Evolutionary conservation across 176 grass and related monocot genomes (phyloP), one percentile per base, ranked within the genome.

Genomic region (Pontederia paniculata): DNA sequence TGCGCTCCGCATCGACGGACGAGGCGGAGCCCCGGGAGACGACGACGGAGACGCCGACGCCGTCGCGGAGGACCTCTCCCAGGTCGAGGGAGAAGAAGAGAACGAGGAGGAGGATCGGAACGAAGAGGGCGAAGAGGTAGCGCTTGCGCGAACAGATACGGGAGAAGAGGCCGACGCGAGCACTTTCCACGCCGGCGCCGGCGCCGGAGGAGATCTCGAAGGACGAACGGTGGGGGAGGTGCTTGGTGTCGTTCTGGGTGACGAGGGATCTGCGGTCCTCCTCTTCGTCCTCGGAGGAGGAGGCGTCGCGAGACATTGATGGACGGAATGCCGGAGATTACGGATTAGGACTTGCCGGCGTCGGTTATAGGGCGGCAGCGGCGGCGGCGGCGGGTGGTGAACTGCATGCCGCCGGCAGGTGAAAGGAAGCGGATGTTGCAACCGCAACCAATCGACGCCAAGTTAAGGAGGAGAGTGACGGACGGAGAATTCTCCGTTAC

Each of bases 251-350:
- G 68, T 81, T 89, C 66, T 90, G 77, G 10, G 64, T 68, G 9
- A 98, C 84, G 20, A 98, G 83, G 13, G 71, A 90, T 48, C 76
- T 76, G 71, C 74, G 86, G 52, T 97, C 79, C 70, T 97, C 86
- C 52, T 90, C 83, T 23, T 90, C 93, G 69, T 90, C 86, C 0
- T 47, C 20, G 18, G 43, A 45, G 60, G 14, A 4, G 77, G 86
- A 81, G 71, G 70, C 28, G 1, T 6, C 28, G 5, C 28, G 28
- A 37, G 3, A 37, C 28, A 37, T 37, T 37, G n/a, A 37, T 37
- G 28, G 5, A 37, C 28, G 28, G 28, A 37, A 37, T 37, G 28
- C 28, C n/a, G n/a, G n/a, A n/a, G n/a, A n/a, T n/a, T n/a, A n/a
- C n/a, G n/a, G n/a, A n/a, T n/a, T n/a, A n/a, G n/a, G n/a, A n/a